Conservation (phyloP, 352 stramenopile species). For the Phytophthora pistaciae region DNA sequence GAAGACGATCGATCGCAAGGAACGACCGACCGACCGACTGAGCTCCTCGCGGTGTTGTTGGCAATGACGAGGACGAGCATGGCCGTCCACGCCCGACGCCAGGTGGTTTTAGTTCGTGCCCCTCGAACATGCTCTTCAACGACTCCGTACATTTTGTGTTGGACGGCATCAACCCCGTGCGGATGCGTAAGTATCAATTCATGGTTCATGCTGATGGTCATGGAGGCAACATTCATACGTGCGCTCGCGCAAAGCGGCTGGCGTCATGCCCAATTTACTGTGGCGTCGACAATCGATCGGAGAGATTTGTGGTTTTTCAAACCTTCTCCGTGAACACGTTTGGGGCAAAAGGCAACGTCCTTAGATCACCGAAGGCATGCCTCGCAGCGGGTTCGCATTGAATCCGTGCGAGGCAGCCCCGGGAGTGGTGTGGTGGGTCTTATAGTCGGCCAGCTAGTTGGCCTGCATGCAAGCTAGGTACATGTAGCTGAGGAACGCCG, state of each 20-base stretch:
- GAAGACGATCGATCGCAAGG: not conserved
- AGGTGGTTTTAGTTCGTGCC: not conserved
- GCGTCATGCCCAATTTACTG: slow-evolving; percentile 4
- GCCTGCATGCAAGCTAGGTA: no score
- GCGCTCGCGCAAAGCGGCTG: not conserved
- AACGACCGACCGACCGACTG: not conserved
- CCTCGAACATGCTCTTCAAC: not conserved
- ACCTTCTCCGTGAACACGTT: no score
- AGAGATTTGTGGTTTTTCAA: not conserved
- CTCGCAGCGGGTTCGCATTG: no score
- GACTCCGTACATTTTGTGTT: not conserved
- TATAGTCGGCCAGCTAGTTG: no score
- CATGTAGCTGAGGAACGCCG: no score
- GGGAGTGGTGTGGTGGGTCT: no score
- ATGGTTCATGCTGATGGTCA: not conserved
- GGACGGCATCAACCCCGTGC: not conserved
- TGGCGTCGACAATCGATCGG: not conserved
- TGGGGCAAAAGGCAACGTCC: no score
- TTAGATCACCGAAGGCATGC: no score
- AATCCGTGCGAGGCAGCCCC: no score
- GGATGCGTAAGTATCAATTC: not conserved
- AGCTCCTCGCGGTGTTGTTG: not conserved
- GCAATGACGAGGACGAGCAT: not conserved
- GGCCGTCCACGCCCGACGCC: not conserved
- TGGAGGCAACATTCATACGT: not conserved